A percentile compares a stretch with the other conserved stretches of the same genome.
Evolutionary conservation across 768 basidiomycete species (phyloP).

Genomic region (Rhodotorula paludigena): DNA sequence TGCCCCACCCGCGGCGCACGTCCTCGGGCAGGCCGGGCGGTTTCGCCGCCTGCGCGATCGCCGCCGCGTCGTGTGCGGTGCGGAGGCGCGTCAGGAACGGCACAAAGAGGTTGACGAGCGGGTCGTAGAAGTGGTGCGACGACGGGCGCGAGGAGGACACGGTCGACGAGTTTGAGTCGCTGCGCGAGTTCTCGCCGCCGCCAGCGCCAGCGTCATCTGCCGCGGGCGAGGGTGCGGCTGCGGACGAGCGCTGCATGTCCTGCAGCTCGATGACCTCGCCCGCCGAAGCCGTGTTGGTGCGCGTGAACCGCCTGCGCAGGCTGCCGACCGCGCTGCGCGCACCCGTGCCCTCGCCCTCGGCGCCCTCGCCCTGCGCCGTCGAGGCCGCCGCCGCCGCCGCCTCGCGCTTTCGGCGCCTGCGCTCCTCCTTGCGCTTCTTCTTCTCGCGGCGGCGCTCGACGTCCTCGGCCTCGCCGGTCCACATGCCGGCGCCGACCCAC

Average conservation of each 20-base stretch:
- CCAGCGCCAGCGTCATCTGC: too few relatives aligned
- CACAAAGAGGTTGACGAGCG: slow-evolving; percentile 16
- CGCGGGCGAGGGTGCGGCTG: too few relatives aligned
- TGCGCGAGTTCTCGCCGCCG: background rate
- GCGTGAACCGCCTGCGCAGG: slow-evolving; percentile 10
- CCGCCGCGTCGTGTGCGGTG: slow-evolving; percentile 19
- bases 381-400: background rate
- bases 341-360: background rate
- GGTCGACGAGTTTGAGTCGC: slow-evolving; percentile 17
- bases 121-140: slow-evolving; percentile 28
- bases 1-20: slow-evolving; percentile 32
- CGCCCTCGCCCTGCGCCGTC: background rate
- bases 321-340: background rate
- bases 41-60: slow-evolving; percentile 11
- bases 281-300: background rate
- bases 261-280: slow-evolving; percentile 31
- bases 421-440: slow-evolving; percentile 21
- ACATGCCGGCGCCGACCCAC: slow-evolving; percentile 41
- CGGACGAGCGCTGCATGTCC: slow-evolving; percentile 6
- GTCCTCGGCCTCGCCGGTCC: slow-evolving; percentile 41
- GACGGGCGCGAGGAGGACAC: background rate
- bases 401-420: slow-evolving; percentile 18
- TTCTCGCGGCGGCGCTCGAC: slow-evolving; percentile 33
- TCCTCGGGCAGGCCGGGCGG: slow-evolving; percentile 32
- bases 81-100: slow-evolving; percentile 29